Evolutionary conservation across 495 filamentous ascomycete genomes (phyloP).

Genomic region (Letharia lupina): DNA sequence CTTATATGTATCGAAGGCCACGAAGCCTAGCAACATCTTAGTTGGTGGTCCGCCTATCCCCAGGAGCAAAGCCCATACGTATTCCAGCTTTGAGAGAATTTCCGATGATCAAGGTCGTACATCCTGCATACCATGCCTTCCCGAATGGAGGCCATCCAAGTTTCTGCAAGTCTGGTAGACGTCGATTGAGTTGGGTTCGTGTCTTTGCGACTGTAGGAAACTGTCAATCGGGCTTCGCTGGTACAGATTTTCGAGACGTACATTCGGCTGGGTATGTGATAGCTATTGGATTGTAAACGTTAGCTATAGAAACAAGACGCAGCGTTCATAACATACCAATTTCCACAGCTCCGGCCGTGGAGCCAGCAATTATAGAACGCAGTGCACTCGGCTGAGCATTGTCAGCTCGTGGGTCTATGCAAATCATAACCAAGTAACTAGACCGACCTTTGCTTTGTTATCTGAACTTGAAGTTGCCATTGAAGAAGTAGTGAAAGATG

Average conservation of each 20-base stretch:
- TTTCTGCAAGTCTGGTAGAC: constrained; percentile 69
- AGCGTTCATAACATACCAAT: constrained; percentile 52
- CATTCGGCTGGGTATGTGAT: constrained; percentile 98
- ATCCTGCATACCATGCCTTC: constrained; percentile 92
- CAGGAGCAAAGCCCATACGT: constrained; percentile 43
- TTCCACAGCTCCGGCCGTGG: constrained; percentile 86
- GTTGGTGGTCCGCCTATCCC: constrained; percentile 11
- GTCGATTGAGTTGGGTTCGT: constrained; percentile 83
- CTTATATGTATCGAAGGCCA: constrained; percentile 93
- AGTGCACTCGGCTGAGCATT: constrained; percentile 60
- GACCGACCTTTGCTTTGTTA: constrained; percentile 37
- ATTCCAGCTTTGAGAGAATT: constrained; percentile 95
- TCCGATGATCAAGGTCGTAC: constrained; percentile 92
- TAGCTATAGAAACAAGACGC: constrained; percentile 6
- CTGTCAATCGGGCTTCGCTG: constrained; percentile 7
- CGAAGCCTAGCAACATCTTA: constrained; percentile 56
- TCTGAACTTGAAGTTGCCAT: constrained; percentile 40
- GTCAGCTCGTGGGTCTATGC: constrained; percentile 19
- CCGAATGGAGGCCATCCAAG: constrained; percentile 96
- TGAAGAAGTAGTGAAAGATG: neutral
- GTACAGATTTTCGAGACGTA: constrained; percentile 33
- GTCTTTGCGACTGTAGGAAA: constrained; percentile 73
- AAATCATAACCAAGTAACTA: neutral
- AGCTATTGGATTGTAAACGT: constrained; percentile 39
- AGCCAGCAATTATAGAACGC: constrained; percentile 81